These are phyloP conservation scores for Xerocomus amazonicus DNA, from an alignment of 1,284 basidiomycete species.

Conservation along the genomic window DNA sequence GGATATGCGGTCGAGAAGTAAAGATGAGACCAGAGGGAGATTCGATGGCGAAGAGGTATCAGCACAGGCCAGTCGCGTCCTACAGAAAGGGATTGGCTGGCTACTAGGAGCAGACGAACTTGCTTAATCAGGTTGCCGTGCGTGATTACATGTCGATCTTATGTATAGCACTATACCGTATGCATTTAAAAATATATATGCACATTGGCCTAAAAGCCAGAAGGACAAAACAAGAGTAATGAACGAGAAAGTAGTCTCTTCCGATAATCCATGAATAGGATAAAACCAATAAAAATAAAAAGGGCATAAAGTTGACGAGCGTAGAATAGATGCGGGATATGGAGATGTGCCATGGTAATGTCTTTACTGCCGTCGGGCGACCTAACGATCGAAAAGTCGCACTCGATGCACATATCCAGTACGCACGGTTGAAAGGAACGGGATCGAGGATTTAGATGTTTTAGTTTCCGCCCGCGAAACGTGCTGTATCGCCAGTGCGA, in stretches of 20 bases:
- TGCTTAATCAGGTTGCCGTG: slow-evolving; percentile 7
- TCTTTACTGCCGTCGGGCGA: slow-evolving; percentile 4
- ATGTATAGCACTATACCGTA: slow-evolving; percentile 20
- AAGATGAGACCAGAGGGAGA: slow-evolving; percentile 38
- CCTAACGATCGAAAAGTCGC: slow-evolving; percentile 14
- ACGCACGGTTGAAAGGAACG: slow-evolving; percentile 9
- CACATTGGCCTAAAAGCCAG: slow-evolving; percentile 22
- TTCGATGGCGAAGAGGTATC: slow-evolving; percentile 60
- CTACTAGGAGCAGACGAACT: slow-evolving; percentile 75
- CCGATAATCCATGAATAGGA: slow-evolving; percentile 13
- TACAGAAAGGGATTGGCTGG: slow-evolving; percentile 85
- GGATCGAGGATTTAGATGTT: slow-evolving; percentile 8
- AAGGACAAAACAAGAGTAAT: slow-evolving; percentile 28
- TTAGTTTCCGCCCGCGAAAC: slow-evolving; percentile 54
- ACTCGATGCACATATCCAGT: slow-evolving; percentile 14
- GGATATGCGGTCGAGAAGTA: slow-evolving; percentile 40
- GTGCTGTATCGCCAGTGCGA: slow-evolving; percentile 56
- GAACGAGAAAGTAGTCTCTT: background rate
- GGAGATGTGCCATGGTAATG: slow-evolving; percentile 8
- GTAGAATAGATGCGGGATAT: slow-evolving; percentile 15
- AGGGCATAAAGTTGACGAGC: slow-evolving; percentile 1
- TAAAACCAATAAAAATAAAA: slow-evolving; percentile 26
- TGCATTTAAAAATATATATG: slow-evolving; percentile 26
- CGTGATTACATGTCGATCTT: background rate
- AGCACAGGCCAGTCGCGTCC: slow-evolving; percentile 63